These are phyloP conservation scores for Melocanna baccifera DNA, from an alignment of 176 grass and related monocot genomes.

Conservation along the genomic window DNA sequence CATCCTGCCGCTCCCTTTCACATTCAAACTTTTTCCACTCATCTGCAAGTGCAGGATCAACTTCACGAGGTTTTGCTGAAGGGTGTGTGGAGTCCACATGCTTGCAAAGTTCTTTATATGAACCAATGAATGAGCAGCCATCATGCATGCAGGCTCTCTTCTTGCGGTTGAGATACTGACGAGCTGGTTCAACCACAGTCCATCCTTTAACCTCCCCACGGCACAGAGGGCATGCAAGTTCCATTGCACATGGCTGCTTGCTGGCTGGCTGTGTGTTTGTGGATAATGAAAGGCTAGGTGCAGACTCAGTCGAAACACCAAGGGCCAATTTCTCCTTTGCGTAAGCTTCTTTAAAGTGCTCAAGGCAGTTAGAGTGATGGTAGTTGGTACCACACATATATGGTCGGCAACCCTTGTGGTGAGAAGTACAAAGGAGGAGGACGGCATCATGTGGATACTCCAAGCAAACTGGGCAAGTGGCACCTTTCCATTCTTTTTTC, in stretches of 20 bases:
- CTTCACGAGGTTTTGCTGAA: constrained; percentile 51
- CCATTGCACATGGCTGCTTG: constrained; percentile 43
- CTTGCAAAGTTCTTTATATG: constrained; percentile 68
- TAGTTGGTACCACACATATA: constrained; percentile 93
- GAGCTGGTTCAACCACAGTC: constrained; percentile 83
- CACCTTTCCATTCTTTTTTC: constrained; percentile 83
- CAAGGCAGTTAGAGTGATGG: constrained; percentile 86
- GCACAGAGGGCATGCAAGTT: constrained; percentile 84
- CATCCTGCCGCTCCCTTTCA: constrained; percentile 74
- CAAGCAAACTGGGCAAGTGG: constrained; percentile 82
- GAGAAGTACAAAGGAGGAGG: constrained; percentile 91
- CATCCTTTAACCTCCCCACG: constrained; percentile 88
- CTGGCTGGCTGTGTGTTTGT: constrained; percentile 5
- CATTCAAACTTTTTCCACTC: constrained; percentile 79
- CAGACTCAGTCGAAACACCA: constrained; percentile 14
- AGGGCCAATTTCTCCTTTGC: constrained; percentile 45
- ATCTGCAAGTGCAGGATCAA: constrained; percentile 76
- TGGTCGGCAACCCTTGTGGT: constrained; percentile 88
- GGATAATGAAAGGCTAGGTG: constrained; percentile 23
- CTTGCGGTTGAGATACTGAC: constrained; percentile 75
- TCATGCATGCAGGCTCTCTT: constrained; percentile 73
- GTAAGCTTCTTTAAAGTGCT: constrained; percentile 80
- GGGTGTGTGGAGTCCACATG: constrained; percentile 69
- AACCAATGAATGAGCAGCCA: constrained; percentile 70
- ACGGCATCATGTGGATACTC: constrained; percentile 93